Conservation (phyloP, 2,329 filamentous ascomycete species). For the Clonostachys rosea region DNA sequence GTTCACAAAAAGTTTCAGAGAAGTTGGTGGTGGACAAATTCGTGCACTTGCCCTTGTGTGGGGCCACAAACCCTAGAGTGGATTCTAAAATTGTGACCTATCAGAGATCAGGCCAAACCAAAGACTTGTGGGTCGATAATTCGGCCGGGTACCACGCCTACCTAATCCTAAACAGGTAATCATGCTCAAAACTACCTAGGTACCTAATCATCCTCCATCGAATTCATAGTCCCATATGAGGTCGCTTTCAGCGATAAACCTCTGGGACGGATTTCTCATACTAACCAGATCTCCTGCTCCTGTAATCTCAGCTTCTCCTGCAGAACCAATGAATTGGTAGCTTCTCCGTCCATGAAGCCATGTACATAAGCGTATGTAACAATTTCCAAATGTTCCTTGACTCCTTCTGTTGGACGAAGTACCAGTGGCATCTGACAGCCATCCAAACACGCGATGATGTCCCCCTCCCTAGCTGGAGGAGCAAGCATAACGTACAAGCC, state of each 20-base stretch:
- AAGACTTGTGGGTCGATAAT: too few relatives aligned
- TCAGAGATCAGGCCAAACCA: too few relatives aligned
- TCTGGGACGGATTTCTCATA: too few relatives aligned
- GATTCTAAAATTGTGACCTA: background rate
- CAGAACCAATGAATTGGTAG: background rate
- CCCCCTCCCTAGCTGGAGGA: background rate
- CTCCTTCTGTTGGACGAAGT: background rate
- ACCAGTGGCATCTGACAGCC: background rate
- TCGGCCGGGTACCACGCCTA: too few relatives aligned
- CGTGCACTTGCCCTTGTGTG: slow-evolving; percentile 1
- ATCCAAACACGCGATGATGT: background rate
- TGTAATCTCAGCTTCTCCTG: background rate
- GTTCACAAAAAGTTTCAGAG: slow-evolving; percentile 12
- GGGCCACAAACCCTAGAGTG: slow-evolving; percentile 3
- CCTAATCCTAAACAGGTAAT: too few relatives aligned
- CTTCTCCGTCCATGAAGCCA: background rate
- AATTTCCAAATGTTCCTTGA: background rate
- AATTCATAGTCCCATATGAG: too few relatives aligned
- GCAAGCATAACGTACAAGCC: background rate
- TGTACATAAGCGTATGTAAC: background rate
- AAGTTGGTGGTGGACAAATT: slow-evolving; percentile 20
- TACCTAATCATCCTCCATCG: background rate
- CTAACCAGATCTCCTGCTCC: background rate
- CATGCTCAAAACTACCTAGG: background rate
- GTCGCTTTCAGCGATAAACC: too few relatives aligned